These are phyloP conservation scores for Talaromyces amestolkiae DNA, from an alignment of 2,329 filamentous ascomycete genomes.

Conservation along the genomic window DNA sequence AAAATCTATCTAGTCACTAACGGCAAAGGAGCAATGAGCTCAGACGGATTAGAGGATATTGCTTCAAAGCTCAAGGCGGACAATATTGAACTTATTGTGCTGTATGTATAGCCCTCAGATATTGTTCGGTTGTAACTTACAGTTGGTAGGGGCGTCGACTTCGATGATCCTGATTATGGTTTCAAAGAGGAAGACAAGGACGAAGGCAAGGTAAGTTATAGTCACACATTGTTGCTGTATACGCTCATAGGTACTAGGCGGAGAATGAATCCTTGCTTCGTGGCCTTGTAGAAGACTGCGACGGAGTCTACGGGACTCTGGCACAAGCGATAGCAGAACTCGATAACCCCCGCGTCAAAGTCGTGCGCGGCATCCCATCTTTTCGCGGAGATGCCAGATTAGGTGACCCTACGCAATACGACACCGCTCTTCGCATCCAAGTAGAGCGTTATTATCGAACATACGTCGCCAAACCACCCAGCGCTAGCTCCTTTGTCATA, in stretches of 20 bases:
- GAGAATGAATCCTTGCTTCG: slow-evolving; percentile 70
- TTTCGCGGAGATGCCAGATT: slow-evolving; percentile 79
- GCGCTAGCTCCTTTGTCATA: slow-evolving; percentile 73
- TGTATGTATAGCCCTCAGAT: slow-evolving; percentile 56
- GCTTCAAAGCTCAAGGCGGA: slow-evolving; percentile 70
- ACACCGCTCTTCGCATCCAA: slow-evolving; percentile 74
- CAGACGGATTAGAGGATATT: slow-evolving; percentile 68
- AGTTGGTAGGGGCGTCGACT: slow-evolving; percentile 72
- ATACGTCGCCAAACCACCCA: slow-evolving; percentile 69
- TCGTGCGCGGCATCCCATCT: slow-evolving; percentile 69
- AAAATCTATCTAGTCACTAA: slow-evolving; percentile 85
- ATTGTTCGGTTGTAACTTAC: slow-evolving; percentile 26
- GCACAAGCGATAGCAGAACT: slow-evolving; percentile 81
- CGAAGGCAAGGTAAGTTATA: slow-evolving; percentile 57
- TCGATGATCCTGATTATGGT: slow-evolving; percentile 85
- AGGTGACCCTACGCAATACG: slow-evolving; percentile 71
- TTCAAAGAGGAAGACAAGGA: slow-evolving; percentile 90
- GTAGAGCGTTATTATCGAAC: slow-evolving; percentile 90
- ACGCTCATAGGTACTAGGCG: slow-evolving; percentile 42
- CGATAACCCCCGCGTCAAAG: slow-evolving; percentile 72
- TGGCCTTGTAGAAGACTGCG: slow-evolving; percentile 64
- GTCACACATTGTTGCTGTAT: neutral
- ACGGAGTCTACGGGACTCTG: slow-evolving; percentile 77
- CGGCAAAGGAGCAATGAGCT: slow-evolving; percentile 69
- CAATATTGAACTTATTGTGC: slow-evolving; percentile 71